Evolutionary conservation across 2,329 filamentous ascomycete species (phyloP).

Genomic region (Cryphonectria parasitica): DNA sequence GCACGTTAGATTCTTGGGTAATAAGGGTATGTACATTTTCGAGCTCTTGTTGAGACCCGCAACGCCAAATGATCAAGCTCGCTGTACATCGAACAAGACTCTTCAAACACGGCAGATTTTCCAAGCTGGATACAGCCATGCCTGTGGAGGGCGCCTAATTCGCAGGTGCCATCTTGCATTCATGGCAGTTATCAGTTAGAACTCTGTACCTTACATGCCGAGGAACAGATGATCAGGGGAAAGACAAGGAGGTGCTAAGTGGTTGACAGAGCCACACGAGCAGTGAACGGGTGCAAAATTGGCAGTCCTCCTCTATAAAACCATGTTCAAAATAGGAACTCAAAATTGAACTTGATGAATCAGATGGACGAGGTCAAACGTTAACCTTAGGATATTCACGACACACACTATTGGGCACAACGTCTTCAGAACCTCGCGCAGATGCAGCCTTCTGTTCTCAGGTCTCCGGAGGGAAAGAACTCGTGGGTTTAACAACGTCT

Average conservation of each 20-base stretch:
- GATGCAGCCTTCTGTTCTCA: constrained; percentile 18
- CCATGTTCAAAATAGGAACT: constrained; percentile 42
- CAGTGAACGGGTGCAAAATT: not conserved
- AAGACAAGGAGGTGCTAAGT: not conserved
- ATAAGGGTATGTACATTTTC: no score
- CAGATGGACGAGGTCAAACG: not conserved
- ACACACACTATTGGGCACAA: constrained; percentile 52
- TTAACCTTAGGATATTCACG: constrained; percentile 57
- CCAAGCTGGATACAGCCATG: no score
- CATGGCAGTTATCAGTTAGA: not conserved
- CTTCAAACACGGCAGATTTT: no score
- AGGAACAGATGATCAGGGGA: not conserved
- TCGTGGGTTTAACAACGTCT: not conserved
- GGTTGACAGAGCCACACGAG: not conserved
- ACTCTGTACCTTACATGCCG: not conserved
- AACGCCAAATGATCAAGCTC: no score
- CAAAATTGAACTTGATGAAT: not conserved
- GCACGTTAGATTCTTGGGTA: no score
- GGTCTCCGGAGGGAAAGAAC: constrained; percentile 25
- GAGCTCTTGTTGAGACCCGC: no score
- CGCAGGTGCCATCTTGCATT: not conserved
- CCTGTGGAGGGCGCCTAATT: no score
- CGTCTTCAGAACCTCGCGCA: constrained; percentile 34
- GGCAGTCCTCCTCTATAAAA: constrained; percentile 42
- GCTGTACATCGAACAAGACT: no score